Base-by-base conservation (phyloP, 192 early-diverging fungal genomes). In the Glomus cerebriforme region DNA sequence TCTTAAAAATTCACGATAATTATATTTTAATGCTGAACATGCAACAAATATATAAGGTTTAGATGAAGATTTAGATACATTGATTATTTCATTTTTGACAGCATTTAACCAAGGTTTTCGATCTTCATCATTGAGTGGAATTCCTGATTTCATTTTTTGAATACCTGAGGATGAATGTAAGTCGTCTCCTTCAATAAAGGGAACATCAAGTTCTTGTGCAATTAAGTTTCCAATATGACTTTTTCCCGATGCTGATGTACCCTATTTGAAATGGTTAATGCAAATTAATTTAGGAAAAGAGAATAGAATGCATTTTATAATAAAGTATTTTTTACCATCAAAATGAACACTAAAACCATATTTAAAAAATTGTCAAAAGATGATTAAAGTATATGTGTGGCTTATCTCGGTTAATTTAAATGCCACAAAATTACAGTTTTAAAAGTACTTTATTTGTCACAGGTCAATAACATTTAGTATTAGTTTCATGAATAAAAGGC, bases 171-270 rank as follows among this genome's bases (percentile, higher is more conserved):
- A 13, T 22, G 60, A 24, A 63, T 79, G 79, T 10, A 79, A 39
- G n/a, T 79, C 70, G n/a, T 79, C 79, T 6, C 79, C 79, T 12
- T 79, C 79, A 29, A 79, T 37, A 29, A 79, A 73, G 17, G 49
- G 39, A 13, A 49, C 15, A 9, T 22, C 31, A 12, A 58, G n/a
- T 34, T 59, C 68, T 45, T 73, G 19, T 22, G 79, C 35, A 19
- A 79, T 15, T 45, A 63, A 32, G 1, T 39, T 71, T 5, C 79
- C 79, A 13, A 79, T 31, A 49, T n/a, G 7, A 24, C 68, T 62
- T 64, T 79, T 79, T 4, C 79, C 79, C 22, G 69, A 73, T 2
- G 26, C 79, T 5, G 54, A 62, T 9, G 31, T 22, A 17, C 79
- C 79, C 79, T 77, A n/a, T 64, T 24, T 64, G 7, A 27, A 4